These are phyloP conservation scores for Ophiocordyceps camponoti-rufipedis DNA, from an alignment of 2,329 filamentous ascomycete genomes.

Conservation along the genomic window DNA sequence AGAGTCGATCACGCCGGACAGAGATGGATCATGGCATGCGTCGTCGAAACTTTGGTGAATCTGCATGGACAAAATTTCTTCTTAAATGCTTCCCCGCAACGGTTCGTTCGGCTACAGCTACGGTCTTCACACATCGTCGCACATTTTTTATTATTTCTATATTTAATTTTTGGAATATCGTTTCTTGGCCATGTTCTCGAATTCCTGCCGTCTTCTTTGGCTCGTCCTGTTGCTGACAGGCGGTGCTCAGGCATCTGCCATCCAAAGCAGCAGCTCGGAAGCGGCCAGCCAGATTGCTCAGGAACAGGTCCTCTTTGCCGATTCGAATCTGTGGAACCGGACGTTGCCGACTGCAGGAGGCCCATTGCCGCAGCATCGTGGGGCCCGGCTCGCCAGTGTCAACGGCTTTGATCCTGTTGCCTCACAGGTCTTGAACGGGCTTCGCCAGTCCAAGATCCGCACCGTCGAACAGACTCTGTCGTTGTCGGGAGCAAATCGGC, in stretches of 20 bases:
- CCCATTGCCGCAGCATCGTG: background rate
- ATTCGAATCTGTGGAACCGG: background rate
- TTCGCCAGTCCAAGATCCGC: background rate
- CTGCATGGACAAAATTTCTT: background rate
- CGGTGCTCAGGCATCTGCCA: background rate
- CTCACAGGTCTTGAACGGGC: background rate
- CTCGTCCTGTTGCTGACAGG: background rate
- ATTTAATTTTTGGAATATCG: background rate
- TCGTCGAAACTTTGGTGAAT: background rate
- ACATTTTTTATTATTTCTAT: background rate
- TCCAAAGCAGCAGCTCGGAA: background rate
- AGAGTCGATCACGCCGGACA: conserved; percentile 1
- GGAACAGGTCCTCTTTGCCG: background rate
- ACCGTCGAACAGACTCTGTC: background rate
- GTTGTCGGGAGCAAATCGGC: background rate
- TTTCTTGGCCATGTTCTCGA: background rate
- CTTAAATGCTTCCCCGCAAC: background rate
- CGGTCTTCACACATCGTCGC: background rate
- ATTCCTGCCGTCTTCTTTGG: background rate
- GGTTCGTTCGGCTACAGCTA: background rate
- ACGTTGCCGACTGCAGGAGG: background rate
- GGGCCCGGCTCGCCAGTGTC: background rate
- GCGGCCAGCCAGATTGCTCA: background rate
- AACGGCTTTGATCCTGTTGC: background rate
- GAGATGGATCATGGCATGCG: background rate